Conservation (phyloP, 192 early-diverging fungal genomes). For the Physocladia obscura region DNA sequence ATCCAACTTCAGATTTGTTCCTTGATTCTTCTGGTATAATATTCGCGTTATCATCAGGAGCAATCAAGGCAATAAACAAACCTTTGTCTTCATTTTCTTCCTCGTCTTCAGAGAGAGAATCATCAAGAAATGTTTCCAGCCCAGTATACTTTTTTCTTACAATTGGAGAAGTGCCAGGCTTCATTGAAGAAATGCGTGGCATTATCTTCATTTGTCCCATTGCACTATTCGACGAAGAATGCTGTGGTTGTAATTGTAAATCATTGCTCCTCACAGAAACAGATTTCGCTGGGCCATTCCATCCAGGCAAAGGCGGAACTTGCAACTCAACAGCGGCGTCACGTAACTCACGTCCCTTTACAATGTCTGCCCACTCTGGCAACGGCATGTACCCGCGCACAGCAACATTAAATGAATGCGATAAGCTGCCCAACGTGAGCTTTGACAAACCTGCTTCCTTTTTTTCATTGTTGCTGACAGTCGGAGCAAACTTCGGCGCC, state of each 20-base stretch:
- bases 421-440: slow-evolving; percentile 48
- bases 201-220: no score
- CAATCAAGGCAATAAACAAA: no score
- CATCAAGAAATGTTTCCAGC: background rate
- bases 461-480: slow-evolving; percentile 25
- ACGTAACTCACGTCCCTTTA: slow-evolving; percentile 50
- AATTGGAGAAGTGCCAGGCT: background rate
- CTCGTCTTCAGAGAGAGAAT: slow-evolving; percentile 38
- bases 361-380: slow-evolving; percentile 72
- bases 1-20: no score
- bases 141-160: slow-evolving; percentile 19
- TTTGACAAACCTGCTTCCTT: slow-evolving; percentile 28
- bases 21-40: no score
- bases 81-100: slow-evolving; percentile 45
- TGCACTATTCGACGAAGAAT: no score
- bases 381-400: slow-evolving; percentile 70
- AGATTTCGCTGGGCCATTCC: background rate
- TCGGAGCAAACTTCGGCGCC: slow-evolving; percentile 25
- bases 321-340: slow-evolving; percentile 25
- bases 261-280: background rate
- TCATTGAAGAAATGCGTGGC: no score
- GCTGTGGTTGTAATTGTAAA: no score
- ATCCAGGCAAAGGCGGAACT: background rate
- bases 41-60: no score
- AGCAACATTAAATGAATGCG: slow-evolving; percentile 40